A percentile compares a stretch with the other conserved stretches of the same genome.
These are phyloP conservation scores for Gomphus sp. DNA, from an alignment of 1,284 basidiomycete genomes.

Conservation along the genomic window DNA sequence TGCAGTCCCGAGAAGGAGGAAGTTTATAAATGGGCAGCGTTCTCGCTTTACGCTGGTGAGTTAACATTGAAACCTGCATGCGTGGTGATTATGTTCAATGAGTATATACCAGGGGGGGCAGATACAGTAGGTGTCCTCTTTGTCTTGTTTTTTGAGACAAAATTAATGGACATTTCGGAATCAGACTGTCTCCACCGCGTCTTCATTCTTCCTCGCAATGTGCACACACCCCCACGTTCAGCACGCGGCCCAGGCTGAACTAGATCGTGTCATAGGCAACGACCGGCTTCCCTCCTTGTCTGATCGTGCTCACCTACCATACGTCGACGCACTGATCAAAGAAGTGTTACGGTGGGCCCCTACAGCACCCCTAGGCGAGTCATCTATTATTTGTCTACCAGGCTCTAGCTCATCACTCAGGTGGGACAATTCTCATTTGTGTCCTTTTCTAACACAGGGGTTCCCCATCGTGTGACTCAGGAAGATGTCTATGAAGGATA, in stretches of 20 bases:
- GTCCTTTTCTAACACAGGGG: neutral
- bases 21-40: neutral
- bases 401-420: neutral
- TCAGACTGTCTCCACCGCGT: conserved; percentile 12
- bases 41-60: neutral
- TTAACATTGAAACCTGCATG: neutral
- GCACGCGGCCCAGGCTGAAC: conserved; percentile 16
- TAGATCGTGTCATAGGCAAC: conserved; percentile 16
- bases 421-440: neutral
- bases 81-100: neutral
- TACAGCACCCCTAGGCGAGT: neutral
- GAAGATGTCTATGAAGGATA: neutral
- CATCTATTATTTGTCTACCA: neutral
- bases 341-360: conserved; percentile 8
- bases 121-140: neutral
- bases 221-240: conserved; percentile 16
- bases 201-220: conserved; percentile 20
- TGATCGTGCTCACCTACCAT: conserved; percentile 15
- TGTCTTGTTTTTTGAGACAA: neutral
- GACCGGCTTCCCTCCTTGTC: conserved; percentile 16
- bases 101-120: neutral
- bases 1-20: neutral
- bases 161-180: neutral
- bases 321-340: conserved; percentile 2
- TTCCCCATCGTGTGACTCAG: neutral